Base-by-base conservation (phyloP, 1,284 basidiomycete species). In the Kalmanozyma brasiliensis region DNA sequence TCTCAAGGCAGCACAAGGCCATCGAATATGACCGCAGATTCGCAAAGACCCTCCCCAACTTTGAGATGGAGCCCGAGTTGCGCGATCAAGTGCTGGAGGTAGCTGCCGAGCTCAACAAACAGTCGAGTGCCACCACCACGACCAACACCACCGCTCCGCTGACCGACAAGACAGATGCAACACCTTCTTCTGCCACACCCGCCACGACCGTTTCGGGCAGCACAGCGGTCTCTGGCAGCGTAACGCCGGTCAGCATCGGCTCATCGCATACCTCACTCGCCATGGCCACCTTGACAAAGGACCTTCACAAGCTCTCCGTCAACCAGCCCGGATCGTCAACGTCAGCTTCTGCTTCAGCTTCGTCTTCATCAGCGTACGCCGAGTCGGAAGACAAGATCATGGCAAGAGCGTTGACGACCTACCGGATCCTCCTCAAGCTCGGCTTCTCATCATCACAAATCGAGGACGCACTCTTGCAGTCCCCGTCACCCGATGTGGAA, bases 1-100 rank as follows among this genome's bases (percentile, higher is more conserved):
- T 94, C 49, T 83, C 85, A 2, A 87, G 93, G 77, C 87, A 86
- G 13, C 76, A 88, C 53, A 89, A 87, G 84, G 88, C 87, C 48
- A 88, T 97, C 60, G 92, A 95, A 63, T 89, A 88, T 65, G 95
- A 98, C 53, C 87, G 89, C 57, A 88, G 92, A 22, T 86, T 89
- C 59, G 87, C 93, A 0, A 88, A 86, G 62, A 86, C 87, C 0
- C 85, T 93, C 47, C 86, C 88, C 10, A 84, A 81, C 36, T 83
- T 96, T 23, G 87, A 89, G 49, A 77, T 94, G 43, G 89, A 92
- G 73, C 78, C 86, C 24, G 57, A 72, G 10, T 82, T 91, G 38
- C 84, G 87, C 7, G 86, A 91, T 29, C 86, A 86, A 16, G 86
- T 91, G 14, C 80, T 94, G 22, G 82, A 85, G 35, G 83, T 89